These are phyloP conservation scores for Aspergillus awamori DNA, from an alignment of 2,329 filamentous ascomycete genomes.

Conservation along the genomic window DNA sequence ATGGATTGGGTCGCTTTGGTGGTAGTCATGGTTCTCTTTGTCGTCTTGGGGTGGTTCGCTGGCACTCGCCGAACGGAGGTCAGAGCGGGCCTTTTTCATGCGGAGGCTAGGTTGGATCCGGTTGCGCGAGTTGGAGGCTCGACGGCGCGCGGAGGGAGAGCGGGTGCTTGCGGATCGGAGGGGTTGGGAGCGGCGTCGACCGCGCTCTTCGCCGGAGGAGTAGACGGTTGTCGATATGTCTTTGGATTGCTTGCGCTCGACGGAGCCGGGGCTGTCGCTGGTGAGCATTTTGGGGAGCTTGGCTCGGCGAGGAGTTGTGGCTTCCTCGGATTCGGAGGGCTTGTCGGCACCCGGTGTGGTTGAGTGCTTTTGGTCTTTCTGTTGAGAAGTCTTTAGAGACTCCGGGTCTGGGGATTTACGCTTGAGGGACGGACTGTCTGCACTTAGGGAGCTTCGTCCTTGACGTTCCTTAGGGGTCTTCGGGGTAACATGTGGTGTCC, in stretches of 20 bases:
- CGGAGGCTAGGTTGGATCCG: constrained; percentile 22
- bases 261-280: constrained; percentile 39
- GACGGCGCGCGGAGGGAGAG: constrained; percentile 19
- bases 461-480: constrained; percentile 5
- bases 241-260: constrained; percentile 32
- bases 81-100: constrained; percentile 27
- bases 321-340: constrained; percentile 23
- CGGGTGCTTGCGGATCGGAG: constrained; percentile 23
- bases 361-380: constrained; percentile 9
- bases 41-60: constrained; percentile 6
- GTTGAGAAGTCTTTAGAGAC: constrained; percentile 15
- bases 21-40: constrained; percentile 21
- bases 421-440: constrained; percentile 39
- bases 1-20: not conserved
- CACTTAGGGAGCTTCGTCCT: constrained; percentile 24
- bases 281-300: constrained; percentile 37
- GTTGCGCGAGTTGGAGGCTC: constrained; percentile 27
- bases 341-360: constrained; percentile 9
- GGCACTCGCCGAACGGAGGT: constrained; percentile 25
- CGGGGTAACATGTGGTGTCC: not conserved
- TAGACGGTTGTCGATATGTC: constrained; percentile 1
- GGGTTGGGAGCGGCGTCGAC: constrained; percentile 23
- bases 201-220: constrained; percentile 17
- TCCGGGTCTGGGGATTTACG: constrained; percentile 40
- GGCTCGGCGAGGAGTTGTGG: constrained; percentile 26